Evolutionary conservation across 768 basidiomycete genomes (phyloP), one percentile per base, ranked within the genome.

Genomic region (Serendipita sp.): DNA sequence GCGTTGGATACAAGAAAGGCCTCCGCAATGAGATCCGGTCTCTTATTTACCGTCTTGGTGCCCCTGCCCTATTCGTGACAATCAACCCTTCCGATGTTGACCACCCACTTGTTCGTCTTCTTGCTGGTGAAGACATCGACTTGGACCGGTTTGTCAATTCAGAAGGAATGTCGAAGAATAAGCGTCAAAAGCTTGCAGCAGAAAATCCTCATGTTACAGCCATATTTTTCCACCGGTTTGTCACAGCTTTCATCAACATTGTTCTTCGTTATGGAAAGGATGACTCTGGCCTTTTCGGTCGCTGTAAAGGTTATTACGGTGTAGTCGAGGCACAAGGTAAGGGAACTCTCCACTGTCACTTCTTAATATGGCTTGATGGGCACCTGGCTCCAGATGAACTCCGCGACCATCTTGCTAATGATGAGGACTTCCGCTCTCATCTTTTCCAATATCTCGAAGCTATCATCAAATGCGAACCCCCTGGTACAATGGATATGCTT

Each of bases 51-150:
- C 64, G 69, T 0, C 63, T 71, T n/a, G 76, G 78, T 0, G 9
- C 75, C 1, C 77, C 76, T 3, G 73, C 66, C 24, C 75, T 79
- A 30, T 80, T 70, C 64, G 61, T 80, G 1, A 80, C 78, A 0
- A 71, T 78, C 3, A 79, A 79, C 68, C 78, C 78, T 22, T 71
- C 73, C 17, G 76, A 77, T 62, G 66, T 75, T 0, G 71, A 75
- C 38, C 76, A 74, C 66, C 77, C 76, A 0, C 1, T 79, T 2
- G 70, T 80, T 0, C 71, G 72, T 34, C 71, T 78, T 53, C 51
- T 79, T 0, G 69, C 70, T 0, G 76, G 78, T 0, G 30, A 26
- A 1, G 70, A 77, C 0, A 73, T 75, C 4, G 70, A 77, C 62
- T 45, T 77, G 7, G 73, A 77, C 42, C 62, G 71, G 11, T 41